These are phyloP conservation scores for Xylaria sp. DNA, from an alignment of 2,329 filamentous ascomycete genomes.

Conservation along the genomic window DNA sequence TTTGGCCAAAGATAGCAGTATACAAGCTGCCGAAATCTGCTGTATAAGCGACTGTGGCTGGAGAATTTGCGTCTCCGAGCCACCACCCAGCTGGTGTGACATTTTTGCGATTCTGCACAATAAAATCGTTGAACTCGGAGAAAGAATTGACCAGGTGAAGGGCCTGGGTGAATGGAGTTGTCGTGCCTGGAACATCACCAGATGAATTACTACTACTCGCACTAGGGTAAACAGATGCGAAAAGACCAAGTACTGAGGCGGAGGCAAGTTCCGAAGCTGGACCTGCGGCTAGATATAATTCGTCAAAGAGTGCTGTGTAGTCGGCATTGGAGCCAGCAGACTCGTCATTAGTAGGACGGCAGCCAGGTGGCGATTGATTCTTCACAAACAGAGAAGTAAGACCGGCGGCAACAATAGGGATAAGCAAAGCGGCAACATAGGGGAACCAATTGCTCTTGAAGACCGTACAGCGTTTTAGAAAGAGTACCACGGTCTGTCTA, in stretches of 20 bases:
- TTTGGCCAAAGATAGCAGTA: constrained; percentile 70
- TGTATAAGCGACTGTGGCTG: constrained; percentile 76
- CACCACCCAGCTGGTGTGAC: constrained; percentile 85
- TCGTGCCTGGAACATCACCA: constrained; percentile 21
- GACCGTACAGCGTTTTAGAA: constrained; percentile 80
- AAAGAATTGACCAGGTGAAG: constrained; percentile 70
- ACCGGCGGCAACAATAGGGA: constrained; percentile 83
- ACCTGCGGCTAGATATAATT: constrained; percentile 56
- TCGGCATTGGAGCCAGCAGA: constrained; percentile 51
- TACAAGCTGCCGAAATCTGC: constrained; percentile 68
- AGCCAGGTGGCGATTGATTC: constrained; percentile 45
- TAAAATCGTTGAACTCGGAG: constrained; percentile 73
- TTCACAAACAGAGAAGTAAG: constrained; percentile 81
- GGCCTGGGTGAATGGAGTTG: constrained; percentile 47
- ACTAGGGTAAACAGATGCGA: constrained; percentile 54
- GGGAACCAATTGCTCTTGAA: constrained; percentile 82
- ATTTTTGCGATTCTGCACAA: constrained; percentile 70
- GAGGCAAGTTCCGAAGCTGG: constrained; percentile 55
- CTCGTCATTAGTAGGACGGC: constrained; percentile 47
- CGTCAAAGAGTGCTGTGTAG: constrained; percentile 49
- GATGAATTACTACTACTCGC: constrained; percentile 25
- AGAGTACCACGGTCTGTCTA: constrained; percentile 77
- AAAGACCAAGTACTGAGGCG: constrained; percentile 47
- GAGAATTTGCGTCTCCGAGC: constrained; percentile 68
- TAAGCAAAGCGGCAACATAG: constrained; percentile 76